Evolutionary conservation across 768 basidiomycete species (phyloP), one percentile per base, ranked within the genome.

Genomic region (Termitomyces titanicus): DNA sequence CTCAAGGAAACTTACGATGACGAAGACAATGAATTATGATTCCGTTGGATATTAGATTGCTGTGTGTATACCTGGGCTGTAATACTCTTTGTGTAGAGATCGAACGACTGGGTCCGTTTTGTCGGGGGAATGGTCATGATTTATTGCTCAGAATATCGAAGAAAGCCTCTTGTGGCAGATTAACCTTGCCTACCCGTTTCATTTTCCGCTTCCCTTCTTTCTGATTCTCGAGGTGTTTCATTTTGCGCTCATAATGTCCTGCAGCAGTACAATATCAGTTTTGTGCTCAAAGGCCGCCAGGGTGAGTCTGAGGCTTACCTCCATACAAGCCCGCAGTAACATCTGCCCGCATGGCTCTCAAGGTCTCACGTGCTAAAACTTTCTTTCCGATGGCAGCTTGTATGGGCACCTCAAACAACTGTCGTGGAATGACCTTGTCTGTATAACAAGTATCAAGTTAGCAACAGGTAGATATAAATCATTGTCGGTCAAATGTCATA

Each of bases 1-100:
- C 83, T 97, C 71, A 94, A 95, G 67, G 95, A 97, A 70, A 86
- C 92, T 24, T 97, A 97, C 58, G 94, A 96, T 64, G 95, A 97
- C 64, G 94, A 94, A 69, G 95, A 97, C 67, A 85, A 86, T 57
- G 89, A 92, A 63, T 72, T 96, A 52, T 90, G 74, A 71, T 57
- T 56, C 60, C 57, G 53, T 64, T 48, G 48, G 59, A 53, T 46
- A 53, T 54, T 59, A 58, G 43, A 58, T 38, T 51, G 52, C 42
- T 58, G 39, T 53, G 47, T 51, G 47, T 65, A 56, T 64, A 62
- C 54, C 54, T 55, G 47, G 47, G 43, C 43, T 58, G 57, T 64
- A 57, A 68, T 63, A 47, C 60, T 64, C 62, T 63, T 31, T 55
- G 40, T 46, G 52, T 59, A 37, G 49, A 56, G n/a, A 42, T 55